Conservation (phyloP, 2,329 filamentous ascomycete species). For the Orbilia brochopaga region DNA sequence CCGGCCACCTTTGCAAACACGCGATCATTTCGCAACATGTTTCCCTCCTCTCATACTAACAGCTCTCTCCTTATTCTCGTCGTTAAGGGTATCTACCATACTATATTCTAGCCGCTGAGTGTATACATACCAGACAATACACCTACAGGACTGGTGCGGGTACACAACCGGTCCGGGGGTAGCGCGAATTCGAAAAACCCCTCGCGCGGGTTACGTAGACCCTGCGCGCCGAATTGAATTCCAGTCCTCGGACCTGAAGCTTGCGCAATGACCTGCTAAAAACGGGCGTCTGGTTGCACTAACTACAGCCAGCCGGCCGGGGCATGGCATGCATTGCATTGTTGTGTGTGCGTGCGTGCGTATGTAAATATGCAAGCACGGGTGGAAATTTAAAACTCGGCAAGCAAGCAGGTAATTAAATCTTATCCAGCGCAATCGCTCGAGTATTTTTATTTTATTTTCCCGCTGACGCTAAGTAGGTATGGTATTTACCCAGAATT, state of each 20-base stretch:
- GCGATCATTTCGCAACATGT: constrained; percentile 1
- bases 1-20: neutral
- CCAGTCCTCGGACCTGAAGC: neutral
- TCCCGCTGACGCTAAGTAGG: no score
- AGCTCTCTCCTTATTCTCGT: neutral
- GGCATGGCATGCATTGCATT: neutral
- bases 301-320: no score
- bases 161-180: constrained; percentile 33
- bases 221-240: neutral
- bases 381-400: no score
- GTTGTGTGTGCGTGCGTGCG: no score
- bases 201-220: constrained; percentile 6
- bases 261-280: constrained; percentile 19
- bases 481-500: no score
- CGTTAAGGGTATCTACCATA: no score
- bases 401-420: no score
- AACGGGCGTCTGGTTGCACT: neutral
- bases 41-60: no score
- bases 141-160: constrained; percentile 38
- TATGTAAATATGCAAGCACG: constrained; percentile 5
- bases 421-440: no score
- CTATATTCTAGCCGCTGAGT: no score
- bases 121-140: no score
- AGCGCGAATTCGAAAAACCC: constrained; percentile 14
- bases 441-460: no score